Evolutionary conservation across 2,329 filamentous ascomycete genomes (phyloP).

Genomic region (Anisogramma anomala): DNA sequence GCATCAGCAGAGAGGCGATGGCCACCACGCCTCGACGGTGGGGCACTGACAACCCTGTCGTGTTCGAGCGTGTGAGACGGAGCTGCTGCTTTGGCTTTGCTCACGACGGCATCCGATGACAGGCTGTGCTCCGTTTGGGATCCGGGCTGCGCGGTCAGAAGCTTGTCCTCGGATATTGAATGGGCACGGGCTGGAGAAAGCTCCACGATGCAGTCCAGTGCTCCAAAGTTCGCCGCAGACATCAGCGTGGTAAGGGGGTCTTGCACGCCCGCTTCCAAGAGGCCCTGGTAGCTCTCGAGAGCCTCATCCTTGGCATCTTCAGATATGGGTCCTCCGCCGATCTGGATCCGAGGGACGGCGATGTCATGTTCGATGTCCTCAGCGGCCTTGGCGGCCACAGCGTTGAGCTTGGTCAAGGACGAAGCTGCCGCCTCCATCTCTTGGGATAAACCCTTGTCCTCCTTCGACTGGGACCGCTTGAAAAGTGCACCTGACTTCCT

Average conservation of each 20-base stretch:
- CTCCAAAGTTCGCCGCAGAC: not conserved
- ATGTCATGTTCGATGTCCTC: not conserved
- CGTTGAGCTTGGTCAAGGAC: not conserved
- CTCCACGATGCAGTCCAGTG: slow-evolving; percentile 1
- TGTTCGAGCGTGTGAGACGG: slow-evolving; percentile 3
- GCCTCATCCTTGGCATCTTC: not conserved
- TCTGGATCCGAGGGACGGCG: not conserved
- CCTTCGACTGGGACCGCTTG: not conserved
- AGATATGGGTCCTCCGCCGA: not conserved
- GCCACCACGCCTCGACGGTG: not conserved
- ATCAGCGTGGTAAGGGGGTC: not conserved
- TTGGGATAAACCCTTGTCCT: not conserved
- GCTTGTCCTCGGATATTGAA: slow-evolving; percentile 6
- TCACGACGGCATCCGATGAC: not conserved
- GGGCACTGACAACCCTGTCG: slow-evolving; percentile 2
- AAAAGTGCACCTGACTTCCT: not conserved
- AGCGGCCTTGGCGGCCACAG: not conserved
- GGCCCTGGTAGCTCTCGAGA: not conserved
- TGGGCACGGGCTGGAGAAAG: slow-evolving; percentile 7
- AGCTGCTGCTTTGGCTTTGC: not conserved
- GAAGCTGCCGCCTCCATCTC: not conserved
- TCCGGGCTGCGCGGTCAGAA: not conserved
- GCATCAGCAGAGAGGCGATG: slow-evolving; percentile 9
- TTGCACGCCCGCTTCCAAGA: not conserved
- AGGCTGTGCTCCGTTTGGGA: not conserved